Conservation (phyloP, 768 basidiomycete genomes). For the Melanogaster broomeanus region DNA sequence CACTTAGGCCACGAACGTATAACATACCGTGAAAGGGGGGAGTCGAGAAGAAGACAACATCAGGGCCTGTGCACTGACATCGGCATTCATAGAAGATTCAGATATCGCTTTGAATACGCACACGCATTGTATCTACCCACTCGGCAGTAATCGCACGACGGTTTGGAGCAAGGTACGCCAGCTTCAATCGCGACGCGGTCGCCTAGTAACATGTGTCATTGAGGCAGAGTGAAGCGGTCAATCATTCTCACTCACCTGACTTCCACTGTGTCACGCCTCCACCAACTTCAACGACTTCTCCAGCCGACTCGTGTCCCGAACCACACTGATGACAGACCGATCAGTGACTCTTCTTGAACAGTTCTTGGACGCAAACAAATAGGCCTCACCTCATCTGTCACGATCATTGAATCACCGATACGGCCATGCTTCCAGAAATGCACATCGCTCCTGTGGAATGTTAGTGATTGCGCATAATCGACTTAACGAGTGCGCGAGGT, state of each 20-base stretch:
- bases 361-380: not conserved
- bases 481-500: not conserved
- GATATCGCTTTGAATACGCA: conserved; percentile 7
- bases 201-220: conserved; percentile 34
- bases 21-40: conserved; percentile 63
- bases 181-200: conserved; percentile 72
- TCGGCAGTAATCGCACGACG: conserved; percentile 61
- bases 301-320: conserved; percentile 71
- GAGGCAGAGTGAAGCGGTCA: not conserved
- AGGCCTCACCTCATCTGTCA: conserved; percentile 57
- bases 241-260: conserved; percentile 38
- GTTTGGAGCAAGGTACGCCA: conserved; percentile 66
- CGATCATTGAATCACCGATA: conserved; percentile 70
- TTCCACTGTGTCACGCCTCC: conserved; percentile 70
- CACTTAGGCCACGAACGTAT: not conserved
- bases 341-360: not conserved
- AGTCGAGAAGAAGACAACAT: conserved; percentile 68
- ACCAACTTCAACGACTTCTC: conserved; percentile 63
- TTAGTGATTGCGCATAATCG: not conserved
- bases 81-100: not conserved
- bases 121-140: conserved; percentile 69
- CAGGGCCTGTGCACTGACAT: conserved; percentile 28
- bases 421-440: conserved; percentile 75
- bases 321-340: conserved; percentile 46
- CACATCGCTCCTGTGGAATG: conserved; percentile 57